phyloP scores from a whole-genome alignment of 2,329 filamentous ascomycete species.

The Lithohypha guttulata region DNA sequence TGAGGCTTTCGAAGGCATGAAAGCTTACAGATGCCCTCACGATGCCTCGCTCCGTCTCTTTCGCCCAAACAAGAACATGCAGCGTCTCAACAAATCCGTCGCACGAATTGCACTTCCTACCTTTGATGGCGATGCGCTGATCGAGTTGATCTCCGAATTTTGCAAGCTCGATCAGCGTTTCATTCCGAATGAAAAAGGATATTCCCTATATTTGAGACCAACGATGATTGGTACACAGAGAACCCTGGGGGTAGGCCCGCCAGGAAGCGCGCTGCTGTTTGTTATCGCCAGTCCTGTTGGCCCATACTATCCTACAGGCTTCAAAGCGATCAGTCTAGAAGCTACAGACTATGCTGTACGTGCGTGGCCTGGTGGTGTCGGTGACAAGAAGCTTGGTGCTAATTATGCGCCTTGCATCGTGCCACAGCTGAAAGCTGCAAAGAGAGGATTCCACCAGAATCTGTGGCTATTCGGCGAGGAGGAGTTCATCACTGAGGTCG shows the following conservation, averaged over 20 bases:
- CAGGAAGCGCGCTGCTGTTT: conserved; percentile 81
- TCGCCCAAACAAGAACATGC: conserved; percentile 94
- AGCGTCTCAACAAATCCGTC: conserved; percentile 79
- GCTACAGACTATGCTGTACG: conserved; percentile 94
- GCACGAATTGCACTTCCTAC: conserved; percentile 86
- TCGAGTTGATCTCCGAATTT: conserved; percentile 70
- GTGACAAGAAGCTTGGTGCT: conserved; percentile 95
- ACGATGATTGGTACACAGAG: conserved; percentile 96
- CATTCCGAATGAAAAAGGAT: conserved; percentile 75
- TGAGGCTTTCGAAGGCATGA: conserved; percentile 98
- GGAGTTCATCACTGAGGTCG: conserved; percentile 92
- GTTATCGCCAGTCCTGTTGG: conserved; percentile 94
- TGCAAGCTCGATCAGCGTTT: conserved; percentile 75
- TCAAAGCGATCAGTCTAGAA: conserved; percentile 93
- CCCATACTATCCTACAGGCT: conserved; percentile 95
- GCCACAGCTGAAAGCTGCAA: conserved; percentile 86
- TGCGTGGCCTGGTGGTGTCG: conserved; percentile 94
- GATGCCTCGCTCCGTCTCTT: conserved; percentile 73
- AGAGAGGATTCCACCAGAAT: conserved; percentile 93
- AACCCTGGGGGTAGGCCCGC: conserved; percentile 85
- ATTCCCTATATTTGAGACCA: conserved; percentile 88
- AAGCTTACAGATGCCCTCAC: conserved; percentile 81
- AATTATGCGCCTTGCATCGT: conserved; percentile 99
- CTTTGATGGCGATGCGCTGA: conserved; percentile 63
- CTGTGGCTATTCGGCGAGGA: conserved; percentile 95